Evolutionary conservation across 2,329 filamentous ascomycete genomes (phyloP), one percentile per base, ranked within the genome.

Genomic region (Karstenula rhodostoma): DNA sequence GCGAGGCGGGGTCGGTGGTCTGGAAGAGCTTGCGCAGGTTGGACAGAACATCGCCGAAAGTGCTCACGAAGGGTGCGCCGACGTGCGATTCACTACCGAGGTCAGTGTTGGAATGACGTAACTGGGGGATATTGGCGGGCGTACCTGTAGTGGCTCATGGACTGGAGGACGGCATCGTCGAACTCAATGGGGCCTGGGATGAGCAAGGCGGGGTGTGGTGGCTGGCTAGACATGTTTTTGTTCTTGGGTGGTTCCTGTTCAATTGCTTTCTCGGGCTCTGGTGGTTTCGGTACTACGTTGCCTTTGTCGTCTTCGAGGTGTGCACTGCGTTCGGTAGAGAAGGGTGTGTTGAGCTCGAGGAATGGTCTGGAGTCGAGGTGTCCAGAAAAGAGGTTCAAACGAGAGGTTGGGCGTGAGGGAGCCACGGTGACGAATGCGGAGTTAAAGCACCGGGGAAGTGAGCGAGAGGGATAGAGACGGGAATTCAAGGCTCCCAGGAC

Each of bases 171-270:
- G 50, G 89, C 93, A 94, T 98, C 94, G 78, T 97, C 94, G 77
- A 97, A 97, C 83, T 98, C 94, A 79, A 98, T 96, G 74, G 95
- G 95, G 66, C 95, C 95, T 52, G 95, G 95, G 75, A 99, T 98
- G 81, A 99, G 88, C 80, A 99, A 85, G 58, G 94, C 90, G 56
- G 87, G 83, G 75, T 90, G 88, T 58, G 84, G 78, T 56, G 85
- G 72, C 80, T 89, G 87, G 57, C 72, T 76, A 43, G 86, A 88
- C 85, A 88, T 88, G 56, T 73, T 84, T 71, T 70, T 67, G 42
- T 73, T 84, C 71, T 70, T 67, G 42, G 65, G 56, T 42, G 22
- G 19, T 54, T 61, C 42, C 19, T 19, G 43, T 22, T 58, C 35
- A 9, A 42, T 42, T 32, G 67, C 64, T 60, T 68, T 64, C 33